Conservation (phyloP, 192 early-diverging fungal species). For the Piromyces finnis region DNA sequence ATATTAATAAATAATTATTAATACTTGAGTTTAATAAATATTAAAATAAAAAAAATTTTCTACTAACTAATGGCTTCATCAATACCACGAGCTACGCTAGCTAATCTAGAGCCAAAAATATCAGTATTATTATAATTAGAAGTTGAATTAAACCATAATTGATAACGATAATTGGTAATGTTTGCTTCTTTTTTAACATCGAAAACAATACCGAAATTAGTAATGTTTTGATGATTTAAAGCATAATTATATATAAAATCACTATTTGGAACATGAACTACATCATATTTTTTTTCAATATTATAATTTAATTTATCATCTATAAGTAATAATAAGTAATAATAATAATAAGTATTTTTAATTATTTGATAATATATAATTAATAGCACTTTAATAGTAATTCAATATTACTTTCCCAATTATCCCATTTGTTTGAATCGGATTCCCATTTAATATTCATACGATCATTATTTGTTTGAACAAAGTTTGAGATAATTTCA, state of each 20-base stretch:
- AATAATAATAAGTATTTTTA: no score
- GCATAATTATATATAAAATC: constrained; percentile 54
- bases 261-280: constrained; percentile 27
- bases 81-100: constrained; percentile 37
- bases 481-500: not conserved
- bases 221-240: constrained; percentile 41
- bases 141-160: constrained; percentile 56
- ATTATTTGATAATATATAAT: no score
- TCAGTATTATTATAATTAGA: constrained; percentile 40
- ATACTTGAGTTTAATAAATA: no score
- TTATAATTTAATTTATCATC: not conserved
- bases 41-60: no score
- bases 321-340: no score
- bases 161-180: constrained; percentile 42
- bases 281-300: constrained; percentile 8
- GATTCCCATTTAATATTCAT: not conserved
- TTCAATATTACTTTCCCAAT: no score
- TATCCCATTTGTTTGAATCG: not conserved
- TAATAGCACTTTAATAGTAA: no score
- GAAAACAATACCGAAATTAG: constrained; percentile 28
- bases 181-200: not conserved
- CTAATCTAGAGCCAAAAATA: constrained; percentile 33
- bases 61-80: constrained; percentile 43
- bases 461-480: not conserved
- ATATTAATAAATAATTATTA: not conserved